Evolutionary conservation across 176 grass and related monocot genomes (phyloP).

Genomic region (Carex scoparia): DNA sequence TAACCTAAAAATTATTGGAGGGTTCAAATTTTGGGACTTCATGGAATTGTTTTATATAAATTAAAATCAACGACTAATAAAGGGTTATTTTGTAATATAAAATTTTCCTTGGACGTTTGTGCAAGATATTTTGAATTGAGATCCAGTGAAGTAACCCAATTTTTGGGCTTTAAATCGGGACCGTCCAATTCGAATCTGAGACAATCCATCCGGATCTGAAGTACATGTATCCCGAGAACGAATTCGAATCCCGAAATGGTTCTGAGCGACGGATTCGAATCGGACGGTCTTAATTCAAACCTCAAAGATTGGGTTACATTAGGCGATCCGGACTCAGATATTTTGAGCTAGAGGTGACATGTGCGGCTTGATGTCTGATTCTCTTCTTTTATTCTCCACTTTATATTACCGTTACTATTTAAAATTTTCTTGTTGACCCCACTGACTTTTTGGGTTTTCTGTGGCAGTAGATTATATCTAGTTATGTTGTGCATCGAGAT

Average conservation of each 20-base stretch:
- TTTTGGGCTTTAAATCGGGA: no score
- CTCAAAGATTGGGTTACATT: no score
- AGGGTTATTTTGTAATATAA: not conserved
- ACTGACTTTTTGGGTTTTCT: not conserved
- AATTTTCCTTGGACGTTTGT: not conserved
- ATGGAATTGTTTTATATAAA: not conserved
- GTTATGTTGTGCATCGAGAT: no score
- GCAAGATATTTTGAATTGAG: not conserved
- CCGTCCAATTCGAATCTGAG: no score
- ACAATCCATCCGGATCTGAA: no score
- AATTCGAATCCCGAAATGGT: no score
- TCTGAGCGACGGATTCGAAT: no score
- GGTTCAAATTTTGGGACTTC: not conserved
- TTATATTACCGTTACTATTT: conserved; percentile 25
- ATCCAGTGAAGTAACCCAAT: no score
- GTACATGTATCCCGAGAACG: no score
- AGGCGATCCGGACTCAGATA: not conserved
- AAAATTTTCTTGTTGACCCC: not conserved
- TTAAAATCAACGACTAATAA: not conserved
- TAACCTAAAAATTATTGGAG: not conserved
- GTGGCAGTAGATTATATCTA: not conserved
- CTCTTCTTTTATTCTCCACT: conserved; percentile 5
- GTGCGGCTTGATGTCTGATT: not conserved
- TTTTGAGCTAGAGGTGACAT: conserved; percentile 7
- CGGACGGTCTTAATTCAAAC: no score